phyloP scores from a whole-genome alignment of 1,139 yeast genomes.

The Pichia sp. region DNA sequence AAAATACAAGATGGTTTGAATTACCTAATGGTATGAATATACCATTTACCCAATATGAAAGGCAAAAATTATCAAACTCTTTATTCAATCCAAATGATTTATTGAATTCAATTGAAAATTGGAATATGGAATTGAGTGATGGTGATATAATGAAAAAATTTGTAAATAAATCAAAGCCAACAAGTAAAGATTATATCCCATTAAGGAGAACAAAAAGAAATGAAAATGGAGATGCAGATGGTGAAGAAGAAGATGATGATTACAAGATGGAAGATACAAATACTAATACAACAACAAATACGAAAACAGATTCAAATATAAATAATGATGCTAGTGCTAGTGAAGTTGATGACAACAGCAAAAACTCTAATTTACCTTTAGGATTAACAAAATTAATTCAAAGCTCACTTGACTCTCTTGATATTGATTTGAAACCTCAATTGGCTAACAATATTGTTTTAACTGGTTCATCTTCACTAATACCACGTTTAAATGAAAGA shows the following conservation, averaged over 20 bases:
- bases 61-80: slow-evolving; percentile 66
- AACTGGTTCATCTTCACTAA: slow-evolving; percentile 81
- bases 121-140: slow-evolving; percentile 25
- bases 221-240: slow-evolving; percentile 23
- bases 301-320: slow-evolving; percentile 17
- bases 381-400: slow-evolving; percentile 58
- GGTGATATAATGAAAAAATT: slow-evolving; percentile 24
- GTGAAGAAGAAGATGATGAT: slow-evolving; percentile 15
- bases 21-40: slow-evolving; percentile 64
- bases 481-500: slow-evolving; percentile 86
- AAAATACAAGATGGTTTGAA: slow-evolving; percentile 56
- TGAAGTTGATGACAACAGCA: not conserved
- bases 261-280: slow-evolving; percentile 19
- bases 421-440: slow-evolving; percentile 85
- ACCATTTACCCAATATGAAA: slow-evolving; percentile 46
- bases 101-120: slow-evolving; percentile 24
- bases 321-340: slow-evolving; percentile 11
- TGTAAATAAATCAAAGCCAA: slow-evolving; percentile 24
- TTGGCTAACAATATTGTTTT: slow-evolving; percentile 87
- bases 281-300: slow-evolving; percentile 6
- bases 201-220: slow-evolving; percentile 50
- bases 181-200: slow-evolving; percentile 58
- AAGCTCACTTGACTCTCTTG: slow-evolving; percentile 62
- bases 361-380: slow-evolving; percentile 8
- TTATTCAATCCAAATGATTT: slow-evolving; percentile 55